Evolutionary conservation across 257 asterid genomes (phyloP).

Genomic region (Verbascum thapsus): DNA sequence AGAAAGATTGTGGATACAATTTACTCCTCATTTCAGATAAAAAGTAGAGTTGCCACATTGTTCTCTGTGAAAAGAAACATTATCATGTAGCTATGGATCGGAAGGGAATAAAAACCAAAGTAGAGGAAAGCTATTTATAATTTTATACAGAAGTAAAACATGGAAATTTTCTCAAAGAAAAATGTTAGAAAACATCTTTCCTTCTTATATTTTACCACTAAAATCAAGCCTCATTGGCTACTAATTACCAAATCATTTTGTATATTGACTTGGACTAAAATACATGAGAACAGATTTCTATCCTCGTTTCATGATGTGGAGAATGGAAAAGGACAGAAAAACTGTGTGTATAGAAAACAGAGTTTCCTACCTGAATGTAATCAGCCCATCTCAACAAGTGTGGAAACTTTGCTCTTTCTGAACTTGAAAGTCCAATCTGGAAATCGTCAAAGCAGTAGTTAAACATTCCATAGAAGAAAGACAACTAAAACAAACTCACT

Average conservation of each 20-base stretch:
- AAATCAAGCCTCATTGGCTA: background rate
- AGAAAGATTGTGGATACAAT: background rate
- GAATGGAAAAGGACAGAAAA: background rate
- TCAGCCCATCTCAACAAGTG: constrained; percentile 84
- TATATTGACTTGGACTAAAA: background rate
- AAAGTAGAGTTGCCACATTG: background rate
- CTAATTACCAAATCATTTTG: background rate
- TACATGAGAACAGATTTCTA: background rate
- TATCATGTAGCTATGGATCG: too few species aligned
- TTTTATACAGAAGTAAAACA: background rate
- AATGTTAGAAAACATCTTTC: background rate
- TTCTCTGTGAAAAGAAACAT: background rate
- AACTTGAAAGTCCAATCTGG: constrained; percentile 62
- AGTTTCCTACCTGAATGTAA: constrained; percentile 72
- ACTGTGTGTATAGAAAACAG: background rate
- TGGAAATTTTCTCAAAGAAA: background rate
- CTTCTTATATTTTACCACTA: background rate
- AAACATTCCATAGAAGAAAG: constrained; percentile 20
- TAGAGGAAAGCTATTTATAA: background rate
- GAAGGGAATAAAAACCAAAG: background rate
- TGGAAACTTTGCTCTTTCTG: constrained; percentile 62
- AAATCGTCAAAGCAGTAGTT: constrained; percentile 11
- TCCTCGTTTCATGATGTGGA: background rate
- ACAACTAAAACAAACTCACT: background rate
- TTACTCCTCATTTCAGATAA: background rate